Percentiles rank a stretch among this genome's conserved stretches.
phyloP scores from a whole-genome alignment of 179 eudicot species.

The Nepenthes alata region DNA sequence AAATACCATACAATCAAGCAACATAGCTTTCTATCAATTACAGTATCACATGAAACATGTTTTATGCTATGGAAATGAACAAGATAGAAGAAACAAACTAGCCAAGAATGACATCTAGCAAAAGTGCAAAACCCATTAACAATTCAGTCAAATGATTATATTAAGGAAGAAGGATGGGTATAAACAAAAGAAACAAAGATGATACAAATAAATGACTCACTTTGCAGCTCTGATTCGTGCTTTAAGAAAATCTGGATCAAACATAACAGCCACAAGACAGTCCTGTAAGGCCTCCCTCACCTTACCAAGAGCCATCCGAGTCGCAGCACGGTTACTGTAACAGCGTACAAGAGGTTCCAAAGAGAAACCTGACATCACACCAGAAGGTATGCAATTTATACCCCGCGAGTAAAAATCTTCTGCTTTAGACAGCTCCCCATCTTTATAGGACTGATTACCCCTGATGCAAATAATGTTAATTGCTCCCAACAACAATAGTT shows the following conservation, averaged over 20 bases:
- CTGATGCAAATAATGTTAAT: constrained; percentile 28
- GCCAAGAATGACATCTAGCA: too few relatives aligned
- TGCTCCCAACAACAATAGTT: background rate
- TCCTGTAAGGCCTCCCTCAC: constrained; percentile 79
- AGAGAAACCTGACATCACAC: constrained; percentile 21
- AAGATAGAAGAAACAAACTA: too few relatives aligned
- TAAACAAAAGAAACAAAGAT: background rate
- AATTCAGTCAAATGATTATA: too few relatives aligned
- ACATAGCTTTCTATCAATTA: too few relatives aligned
- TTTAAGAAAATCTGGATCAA: constrained; percentile 65
- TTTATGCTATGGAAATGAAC: too few relatives aligned
- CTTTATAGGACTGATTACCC: constrained; percentile 83
- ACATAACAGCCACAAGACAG: constrained; percentile 56
- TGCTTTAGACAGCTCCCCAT: constrained; percentile 56
- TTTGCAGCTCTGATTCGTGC: constrained; percentile 83
- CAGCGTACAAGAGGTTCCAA: constrained; percentile 66
- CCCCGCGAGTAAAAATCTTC: constrained; percentile 78
- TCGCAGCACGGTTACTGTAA: constrained; percentile 96
- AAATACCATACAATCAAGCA: too few relatives aligned
- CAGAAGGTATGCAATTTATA: constrained; percentile 36
- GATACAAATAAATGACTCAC: constrained; percentile 25
- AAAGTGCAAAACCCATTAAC: too few relatives aligned
- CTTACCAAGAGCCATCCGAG: constrained; percentile 73
- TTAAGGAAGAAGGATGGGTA: too few relatives aligned
- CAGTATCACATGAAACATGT: too few relatives aligned